Evolutionary conservation across 192 early-diverging fungal genomes (phyloP).

Genomic region (Coemansia sp.): DNA sequence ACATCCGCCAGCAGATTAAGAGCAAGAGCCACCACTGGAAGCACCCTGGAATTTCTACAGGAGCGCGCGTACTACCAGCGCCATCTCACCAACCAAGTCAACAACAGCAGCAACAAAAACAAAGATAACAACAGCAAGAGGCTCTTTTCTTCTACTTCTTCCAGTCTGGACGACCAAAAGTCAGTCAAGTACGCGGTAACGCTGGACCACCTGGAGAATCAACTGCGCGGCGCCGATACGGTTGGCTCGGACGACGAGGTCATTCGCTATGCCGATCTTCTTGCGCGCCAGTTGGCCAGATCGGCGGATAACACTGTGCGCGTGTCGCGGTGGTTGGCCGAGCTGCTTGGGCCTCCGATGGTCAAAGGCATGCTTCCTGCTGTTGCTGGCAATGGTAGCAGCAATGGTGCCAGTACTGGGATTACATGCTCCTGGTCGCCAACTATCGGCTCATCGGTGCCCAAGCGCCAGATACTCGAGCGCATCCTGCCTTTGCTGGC

Average conservation of each 20-base stretch:
- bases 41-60: slow-evolving; percentile 14
- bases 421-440: not conserved
- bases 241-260: slow-evolving; percentile 27
- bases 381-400: slow-evolving; percentile 4
- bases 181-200: slow-evolving; percentile 20
- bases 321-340: slow-evolving; percentile 30
- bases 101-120: not conserved
- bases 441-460: slow-evolving; percentile 42
- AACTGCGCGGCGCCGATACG: slow-evolving; percentile 16
- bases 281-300: slow-evolving; percentile 19
- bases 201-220: slow-evolving; percentile 53
- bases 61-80: slow-evolving; percentile 20
- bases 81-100: slow-evolving; percentile 7
- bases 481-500: slow-evolving; percentile 70
- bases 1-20: not conserved
- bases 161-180: not conserved
- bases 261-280: slow-evolving; percentile 19
- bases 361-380: slow-evolving; percentile 1
- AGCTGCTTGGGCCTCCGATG: slow-evolving; percentile 45
- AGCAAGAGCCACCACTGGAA: too few relatives aligned
- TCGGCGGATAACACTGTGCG: slow-evolving; percentile 7
- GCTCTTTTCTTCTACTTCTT: slow-evolving; percentile 1
- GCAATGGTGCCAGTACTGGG: not conserved
- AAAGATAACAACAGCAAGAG: not conserved
- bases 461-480: slow-evolving; percentile 66